Percentiles rank a stretch among this genome's conserved stretches.
phyloP scores from a whole-genome alignment of 2,329 filamentous ascomycete genomes.

The Xylariaceae sp. region DNA sequence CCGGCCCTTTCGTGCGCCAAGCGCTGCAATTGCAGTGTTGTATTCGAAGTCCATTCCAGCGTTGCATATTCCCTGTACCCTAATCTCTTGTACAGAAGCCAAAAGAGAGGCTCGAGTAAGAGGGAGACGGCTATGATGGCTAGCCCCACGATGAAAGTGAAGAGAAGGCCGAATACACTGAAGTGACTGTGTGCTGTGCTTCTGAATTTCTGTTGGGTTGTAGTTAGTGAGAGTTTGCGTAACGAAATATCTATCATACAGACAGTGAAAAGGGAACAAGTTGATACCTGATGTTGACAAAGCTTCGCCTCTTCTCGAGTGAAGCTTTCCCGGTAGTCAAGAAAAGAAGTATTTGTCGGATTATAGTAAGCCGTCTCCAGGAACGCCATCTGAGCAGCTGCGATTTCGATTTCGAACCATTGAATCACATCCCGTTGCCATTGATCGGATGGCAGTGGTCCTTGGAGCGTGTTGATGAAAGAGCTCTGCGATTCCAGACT shows the following conservation, averaged over 20 bases:
- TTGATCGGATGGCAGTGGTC: conserved; percentile 4
- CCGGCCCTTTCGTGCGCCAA: conserved; percentile 1
- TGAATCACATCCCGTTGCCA: conserved; percentile 12
- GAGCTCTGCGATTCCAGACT: conserved; percentile 1
- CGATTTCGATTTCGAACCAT: conserved; percentile 4
- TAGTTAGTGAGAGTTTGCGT: not conserved
- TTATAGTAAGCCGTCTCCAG: conserved; percentile 1
- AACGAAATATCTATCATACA: not conserved
- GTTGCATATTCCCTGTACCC: conserved; percentile 13
- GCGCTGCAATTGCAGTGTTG: conserved; percentile 18
- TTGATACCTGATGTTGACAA: conserved; percentile 5
- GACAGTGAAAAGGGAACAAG: not conserved
- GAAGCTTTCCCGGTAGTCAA: not conserved
- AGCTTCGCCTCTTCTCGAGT: not conserved
- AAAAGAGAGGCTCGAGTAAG: conserved; percentile 13
- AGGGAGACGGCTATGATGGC: conserved; percentile 17
- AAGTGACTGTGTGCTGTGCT: conserved; percentile 22
- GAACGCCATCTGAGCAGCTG: conserved; percentile 1
- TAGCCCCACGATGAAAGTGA: conserved; percentile 19
- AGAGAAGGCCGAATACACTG: conserved; percentile 23
- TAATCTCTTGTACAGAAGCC: conserved; percentile 6
- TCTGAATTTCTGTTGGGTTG: conserved; percentile 22
- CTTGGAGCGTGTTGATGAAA: conserved; percentile 1
- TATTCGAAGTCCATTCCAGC: conserved; percentile 23
- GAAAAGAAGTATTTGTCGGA: not conserved